Evolutionary conservation across 2,329 filamentous ascomycete species (phyloP), one percentile per base, ranked within the genome.

Genomic region (Bipolaris victoriae): DNA sequence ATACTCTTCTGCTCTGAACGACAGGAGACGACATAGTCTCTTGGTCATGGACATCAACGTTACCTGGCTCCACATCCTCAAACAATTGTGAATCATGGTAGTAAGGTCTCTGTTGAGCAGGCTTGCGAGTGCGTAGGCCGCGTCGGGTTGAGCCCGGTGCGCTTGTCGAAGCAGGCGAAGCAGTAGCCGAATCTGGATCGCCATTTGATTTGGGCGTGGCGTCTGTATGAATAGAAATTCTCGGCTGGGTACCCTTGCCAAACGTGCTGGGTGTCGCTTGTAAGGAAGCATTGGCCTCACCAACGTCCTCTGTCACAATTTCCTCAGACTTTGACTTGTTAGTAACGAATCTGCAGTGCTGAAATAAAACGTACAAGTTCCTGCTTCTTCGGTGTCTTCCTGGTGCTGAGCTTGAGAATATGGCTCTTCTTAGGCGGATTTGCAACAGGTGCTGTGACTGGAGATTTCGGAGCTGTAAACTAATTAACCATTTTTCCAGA

Each of bases 61-160:
- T 54, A 13, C 24, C 36, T 7, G 61, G 61, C 31, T 58, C 58
- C 22, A 51, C 55, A 20, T 64, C 59, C 22, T 75, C 71, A 37
- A 72, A 74, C 3, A 72, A 49, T 45, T 74, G 69, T 15, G 70
- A 71, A 59, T 74, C 64, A 26, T 73, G 70, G 40, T 65, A 71
- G 58, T 76, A 76, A 9, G 73, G 73, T 22, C 72, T 64, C 51
- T 74, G 69, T 49, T 76, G 73, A 16, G 73, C 71, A 33, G 72
- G 70, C 39, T 71, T 73, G 52, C 73, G 65, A 24, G 64, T 63
- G 18, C 73, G 71, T n/a, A 76, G 60, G 13, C 71, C 71, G 31
- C 73, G 69, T 46, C 72, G 63, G 4, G 67, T 62, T 15, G 65
- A 57, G 26, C 68, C 47, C 16, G 70, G 61, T 49, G 68, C 62